These are phyloP conservation scores for Penicillium subrubescens DNA, from an alignment of 495 filamentous ascomycete genomes.

Conservation along the genomic window DNA sequence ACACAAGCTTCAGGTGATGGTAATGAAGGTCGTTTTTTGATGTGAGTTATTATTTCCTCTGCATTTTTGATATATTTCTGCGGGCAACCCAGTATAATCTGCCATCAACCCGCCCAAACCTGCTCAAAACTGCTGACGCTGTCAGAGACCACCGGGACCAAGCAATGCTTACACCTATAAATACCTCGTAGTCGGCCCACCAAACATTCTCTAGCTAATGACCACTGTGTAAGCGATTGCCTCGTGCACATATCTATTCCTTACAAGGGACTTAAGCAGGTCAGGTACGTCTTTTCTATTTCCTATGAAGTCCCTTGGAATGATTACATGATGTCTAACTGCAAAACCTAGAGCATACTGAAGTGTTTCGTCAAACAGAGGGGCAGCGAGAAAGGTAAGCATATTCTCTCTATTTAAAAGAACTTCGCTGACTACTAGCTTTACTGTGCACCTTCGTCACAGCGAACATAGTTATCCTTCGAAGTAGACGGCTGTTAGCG, in stretches of 20 bases:
- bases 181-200: background rate
- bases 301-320: background rate
- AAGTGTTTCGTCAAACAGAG: background rate
- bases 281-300: background rate
- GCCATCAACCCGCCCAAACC: background rate
- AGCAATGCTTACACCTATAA: background rate
- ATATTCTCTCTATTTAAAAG: conserved; percentile 1
- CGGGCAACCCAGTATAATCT: background rate
- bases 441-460: background rate
- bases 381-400: background rate
- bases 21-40: background rate
- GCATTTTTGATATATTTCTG: background rate
- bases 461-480: background rate
- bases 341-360: background rate
- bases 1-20: background rate
- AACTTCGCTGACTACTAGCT: conserved; percentile 4
- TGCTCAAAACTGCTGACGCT: background rate
- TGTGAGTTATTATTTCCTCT: background rate
- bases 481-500: background rate
- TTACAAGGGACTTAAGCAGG: background rate
- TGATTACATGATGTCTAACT: background rate
- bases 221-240: background rate
- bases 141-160: background rate
- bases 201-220: background rate
- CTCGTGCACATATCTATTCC: conserved; percentile 3